phyloP scores from a whole-genome alignment of 1,139 yeast species.

The Candida tetrigidarum region DNA sequence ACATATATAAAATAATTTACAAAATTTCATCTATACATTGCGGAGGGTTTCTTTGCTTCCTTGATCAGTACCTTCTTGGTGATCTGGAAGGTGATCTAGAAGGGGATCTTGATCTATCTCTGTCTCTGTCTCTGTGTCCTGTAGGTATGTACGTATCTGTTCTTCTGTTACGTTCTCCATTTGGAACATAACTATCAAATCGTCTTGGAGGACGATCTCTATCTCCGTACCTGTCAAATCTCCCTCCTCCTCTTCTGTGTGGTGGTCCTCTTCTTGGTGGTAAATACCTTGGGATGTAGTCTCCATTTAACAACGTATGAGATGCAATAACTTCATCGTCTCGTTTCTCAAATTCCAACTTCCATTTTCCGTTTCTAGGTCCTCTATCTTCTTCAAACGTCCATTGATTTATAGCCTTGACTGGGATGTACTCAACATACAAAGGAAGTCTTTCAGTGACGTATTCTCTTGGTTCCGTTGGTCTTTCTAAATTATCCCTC shows the following conservation, averaged over 20 bases:
- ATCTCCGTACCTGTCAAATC: constrained; percentile 12
- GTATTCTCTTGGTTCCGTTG: constrained; percentile 24
- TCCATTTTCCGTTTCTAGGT: constrained; percentile 51
- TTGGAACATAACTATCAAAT: constrained; percentile 14
- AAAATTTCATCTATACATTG: neutral
- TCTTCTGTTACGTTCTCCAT: constrained; percentile 14
- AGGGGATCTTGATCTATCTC: constrained; percentile 20
- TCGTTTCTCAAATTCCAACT: constrained; percentile 34
- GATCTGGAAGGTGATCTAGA: constrained; percentile 21
- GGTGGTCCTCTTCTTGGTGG: constrained; percentile 16
- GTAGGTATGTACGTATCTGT: constrained; percentile 27
- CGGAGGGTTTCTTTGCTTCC: neutral
- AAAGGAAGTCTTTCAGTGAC: constrained; percentile 30
- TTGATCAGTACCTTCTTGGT: constrained; percentile 9
- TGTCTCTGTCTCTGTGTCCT: constrained; percentile 17
- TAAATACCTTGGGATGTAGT: constrained; percentile 27
- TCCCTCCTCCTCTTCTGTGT: constrained; percentile 12
- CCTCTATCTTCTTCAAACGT: constrained; percentile 50
- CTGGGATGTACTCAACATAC: constrained; percentile 49
- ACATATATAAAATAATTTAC: neutral
- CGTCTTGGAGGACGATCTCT: constrained; percentile 10
- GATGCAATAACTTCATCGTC: constrained; percentile 38
- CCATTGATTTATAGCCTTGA: constrained; percentile 50
- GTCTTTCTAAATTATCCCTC: constrained; percentile 17
- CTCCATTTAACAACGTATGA: constrained; percentile 45